These are phyloP conservation scores for Cryptococcus sp. DNA, from an alignment of 1,284 basidiomycete genomes.

Conservation along the genomic window DNA sequence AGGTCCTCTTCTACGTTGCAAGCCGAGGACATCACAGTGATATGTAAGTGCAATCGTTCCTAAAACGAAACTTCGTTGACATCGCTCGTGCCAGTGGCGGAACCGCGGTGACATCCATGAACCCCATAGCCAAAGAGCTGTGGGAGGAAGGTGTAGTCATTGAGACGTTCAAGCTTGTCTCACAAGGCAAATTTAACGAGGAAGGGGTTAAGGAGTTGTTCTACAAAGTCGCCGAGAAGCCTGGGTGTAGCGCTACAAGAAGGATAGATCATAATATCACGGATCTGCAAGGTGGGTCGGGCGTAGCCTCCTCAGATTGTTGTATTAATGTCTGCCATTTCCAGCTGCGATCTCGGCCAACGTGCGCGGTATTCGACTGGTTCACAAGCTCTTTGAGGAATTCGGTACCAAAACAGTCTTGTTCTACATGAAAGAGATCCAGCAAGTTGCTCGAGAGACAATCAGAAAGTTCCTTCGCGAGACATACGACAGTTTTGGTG, in stretches of 20 bases:
- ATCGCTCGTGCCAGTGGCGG: constrained; percentile 21
- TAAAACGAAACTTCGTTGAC: background rate
- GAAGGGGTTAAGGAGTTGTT: constrained; percentile 59
- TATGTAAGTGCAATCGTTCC: constrained; percentile 9
- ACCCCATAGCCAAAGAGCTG: constrained; percentile 82
- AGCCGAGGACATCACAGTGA: constrained; percentile 38
- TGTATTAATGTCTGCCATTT: background rate
- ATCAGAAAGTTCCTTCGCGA: constrained; percentile 72
- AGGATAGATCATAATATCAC: constrained; percentile 74
- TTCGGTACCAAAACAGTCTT: constrained; percentile 59
- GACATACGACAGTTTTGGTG: constrained; percentile 16
- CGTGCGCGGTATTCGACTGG: constrained; percentile 82
- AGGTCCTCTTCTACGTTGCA: constrained; percentile 39
- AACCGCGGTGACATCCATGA: constrained; percentile 66
- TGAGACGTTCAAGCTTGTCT: constrained; percentile 59
- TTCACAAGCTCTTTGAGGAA: constrained; percentile 74
- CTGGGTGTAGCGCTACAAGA: constrained; percentile 78
- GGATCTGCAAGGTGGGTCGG: constrained; percentile 17
- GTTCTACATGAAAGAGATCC: constrained; percentile 79
- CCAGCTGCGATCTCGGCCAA: constrained; percentile 73
- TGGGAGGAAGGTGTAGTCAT: constrained; percentile 88
- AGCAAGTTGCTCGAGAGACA: constrained; percentile 79
- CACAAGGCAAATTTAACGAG: constrained; percentile 26
- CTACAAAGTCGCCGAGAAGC: constrained; percentile 76
- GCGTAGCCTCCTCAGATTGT: background rate